phyloP scores from a whole-genome alignment of 2,329 filamentous ascomycete species.

The Fusarium mangiferae region DNA sequence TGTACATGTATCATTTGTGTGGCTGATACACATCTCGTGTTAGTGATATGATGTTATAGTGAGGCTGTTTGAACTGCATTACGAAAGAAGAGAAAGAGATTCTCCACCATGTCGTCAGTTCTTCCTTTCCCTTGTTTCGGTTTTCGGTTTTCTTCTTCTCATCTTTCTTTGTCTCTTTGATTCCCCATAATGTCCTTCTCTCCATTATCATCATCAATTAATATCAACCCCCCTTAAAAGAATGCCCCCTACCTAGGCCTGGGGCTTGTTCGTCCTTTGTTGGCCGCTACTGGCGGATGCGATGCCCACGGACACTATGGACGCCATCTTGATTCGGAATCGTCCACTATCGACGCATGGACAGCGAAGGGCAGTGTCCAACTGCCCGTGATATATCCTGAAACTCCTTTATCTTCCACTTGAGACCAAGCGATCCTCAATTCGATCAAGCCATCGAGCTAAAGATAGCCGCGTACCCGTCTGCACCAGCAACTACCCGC shows the following conservation, averaged over 20 bases:
- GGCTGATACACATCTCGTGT: background rate
- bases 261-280: background rate
- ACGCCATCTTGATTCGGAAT: conserved; percentile 22
- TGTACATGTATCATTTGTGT: background rate
- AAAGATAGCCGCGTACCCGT: conserved; percentile 29
- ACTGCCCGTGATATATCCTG: conserved; percentile 20
- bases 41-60: background rate
- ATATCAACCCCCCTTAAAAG: background rate
- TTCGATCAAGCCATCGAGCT: conserved; percentile 14
- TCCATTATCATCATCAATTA: background rate
- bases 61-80: background rate
- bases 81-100: conserved; percentile 11
- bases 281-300: background rate
- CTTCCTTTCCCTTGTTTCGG: background rate
- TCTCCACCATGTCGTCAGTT: conserved; percentile 24
- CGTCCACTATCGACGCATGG: conserved; percentile 6
- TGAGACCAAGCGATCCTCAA: conserved; percentile 2
- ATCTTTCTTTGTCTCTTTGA: background rate
- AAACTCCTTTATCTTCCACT: conserved; percentile 17
- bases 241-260: background rate
- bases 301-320: background rate
- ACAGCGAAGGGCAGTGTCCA: background rate
- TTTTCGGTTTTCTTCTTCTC: background rate
- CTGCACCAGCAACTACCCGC: conserved; percentile 19
- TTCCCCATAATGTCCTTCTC: background rate